Percentiles rank a stretch among this genome's conserved stretches.
phyloP scores from a whole-genome alignment of 768 basidiomycete species.

The Trametes sanguinea region DNA sequence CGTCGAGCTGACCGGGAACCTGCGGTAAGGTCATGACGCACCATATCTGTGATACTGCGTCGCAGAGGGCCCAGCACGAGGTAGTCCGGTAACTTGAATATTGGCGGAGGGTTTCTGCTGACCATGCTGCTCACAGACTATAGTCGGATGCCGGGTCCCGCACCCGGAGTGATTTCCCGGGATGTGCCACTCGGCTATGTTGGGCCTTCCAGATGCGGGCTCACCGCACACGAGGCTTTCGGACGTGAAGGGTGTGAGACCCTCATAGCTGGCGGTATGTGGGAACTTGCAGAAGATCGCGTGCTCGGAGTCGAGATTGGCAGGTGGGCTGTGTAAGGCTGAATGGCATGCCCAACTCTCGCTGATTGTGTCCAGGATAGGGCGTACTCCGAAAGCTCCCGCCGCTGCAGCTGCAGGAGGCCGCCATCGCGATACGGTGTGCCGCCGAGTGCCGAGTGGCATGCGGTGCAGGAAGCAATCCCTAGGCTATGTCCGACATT shows the following conservation, averaged over 20 bases:
- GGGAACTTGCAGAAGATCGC: background rate
- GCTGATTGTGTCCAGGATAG: slow-evolving; percentile 1
- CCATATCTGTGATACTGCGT: background rate
- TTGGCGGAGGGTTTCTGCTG: background rate
- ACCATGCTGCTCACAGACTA: background rate
- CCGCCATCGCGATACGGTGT: background rate
- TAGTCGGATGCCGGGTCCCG: slow-evolving; percentile 3
- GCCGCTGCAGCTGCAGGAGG: background rate
- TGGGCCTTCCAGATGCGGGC: background rate
- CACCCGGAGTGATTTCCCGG: background rate
- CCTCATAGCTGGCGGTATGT: background rate
- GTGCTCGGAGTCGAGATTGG: background rate
- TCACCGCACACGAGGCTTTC: background rate
- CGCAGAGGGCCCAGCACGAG: background rate
- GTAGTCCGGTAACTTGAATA: slow-evolving; percentile 2
- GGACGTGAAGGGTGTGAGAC: background rate
- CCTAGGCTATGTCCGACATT: background rate
- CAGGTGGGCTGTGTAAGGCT: background rate
- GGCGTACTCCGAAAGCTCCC: background rate
- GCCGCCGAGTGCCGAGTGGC: slow-evolving; percentile 6
- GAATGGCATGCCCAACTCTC: background rate
- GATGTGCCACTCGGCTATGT: slow-evolving; percentile 12
- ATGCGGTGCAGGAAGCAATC: background rate
- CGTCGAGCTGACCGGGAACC: background rate
- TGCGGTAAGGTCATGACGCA: background rate